A percentile compares a stretch with the other conserved stretches of the same genome.
Evolutionary conservation across 2,329 filamentous ascomycete species (phyloP).

Genomic region (Fusarium veterinarium): DNA sequence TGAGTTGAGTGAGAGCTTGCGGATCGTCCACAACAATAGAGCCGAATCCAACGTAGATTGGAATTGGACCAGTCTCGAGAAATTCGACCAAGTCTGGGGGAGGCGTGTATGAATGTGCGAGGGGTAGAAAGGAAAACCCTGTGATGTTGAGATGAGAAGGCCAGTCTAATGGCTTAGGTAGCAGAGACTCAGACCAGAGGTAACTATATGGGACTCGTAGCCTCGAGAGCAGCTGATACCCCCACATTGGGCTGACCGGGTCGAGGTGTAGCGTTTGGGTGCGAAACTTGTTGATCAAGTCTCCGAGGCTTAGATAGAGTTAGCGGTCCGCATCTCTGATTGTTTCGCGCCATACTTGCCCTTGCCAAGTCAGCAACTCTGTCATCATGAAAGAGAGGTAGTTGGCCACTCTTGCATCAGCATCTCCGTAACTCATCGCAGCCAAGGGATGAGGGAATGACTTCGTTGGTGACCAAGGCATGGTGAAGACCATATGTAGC

Average conservation of each 20-base stretch:
- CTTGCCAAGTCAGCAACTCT: conserved; percentile 81
- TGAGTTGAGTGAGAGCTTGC: conserved; percentile 65
- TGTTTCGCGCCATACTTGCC: conserved; percentile 48
- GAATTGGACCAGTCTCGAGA: conserved; percentile 65
- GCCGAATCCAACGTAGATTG: conserved; percentile 75
- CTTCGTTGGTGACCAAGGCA: conserved; percentile 76
- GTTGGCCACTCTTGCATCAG: conserved; percentile 36
- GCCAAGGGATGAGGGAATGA: conserved; percentile 42
- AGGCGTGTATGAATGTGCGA: conserved; percentile 66
- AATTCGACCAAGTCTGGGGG: conserved; percentile 65
- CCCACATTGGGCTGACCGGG: conserved; percentile 72
- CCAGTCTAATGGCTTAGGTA: conserved; percentile 75
- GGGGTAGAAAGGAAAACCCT: neutral
- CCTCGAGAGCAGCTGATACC: conserved; percentile 70
- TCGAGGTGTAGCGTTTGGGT: conserved; percentile 71
- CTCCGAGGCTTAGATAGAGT: conserved; percentile 60
- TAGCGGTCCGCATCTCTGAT: neutral
- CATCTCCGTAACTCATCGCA: conserved; percentile 51
- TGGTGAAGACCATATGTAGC: conserved; percentile 66
- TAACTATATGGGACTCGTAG: conserved; percentile 76
- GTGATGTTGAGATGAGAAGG: conserved; percentile 63
- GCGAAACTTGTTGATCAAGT: conserved; percentile 77
- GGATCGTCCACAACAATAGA: conserved; percentile 74
- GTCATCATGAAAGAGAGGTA: conserved; percentile 59
- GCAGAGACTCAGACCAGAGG: conserved; percentile 74